Percentiles rank a stretch among this genome's conserved stretches.
phyloP scores from a whole-genome alignment of 2,329 filamentous ascomycete species.

The Beauveria australis region DNA sequence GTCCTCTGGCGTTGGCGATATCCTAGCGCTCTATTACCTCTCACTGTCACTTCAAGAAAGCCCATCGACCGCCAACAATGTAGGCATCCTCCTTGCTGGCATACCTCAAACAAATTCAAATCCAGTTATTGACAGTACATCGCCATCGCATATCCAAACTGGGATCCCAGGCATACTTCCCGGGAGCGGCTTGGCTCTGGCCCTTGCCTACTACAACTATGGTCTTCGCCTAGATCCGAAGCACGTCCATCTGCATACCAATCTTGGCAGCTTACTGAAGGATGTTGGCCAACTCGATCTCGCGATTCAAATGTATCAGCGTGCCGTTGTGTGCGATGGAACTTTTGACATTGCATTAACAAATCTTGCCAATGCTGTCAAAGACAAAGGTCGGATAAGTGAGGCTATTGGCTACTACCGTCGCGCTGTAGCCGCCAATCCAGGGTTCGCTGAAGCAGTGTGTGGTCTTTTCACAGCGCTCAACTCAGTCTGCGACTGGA shows the following conservation, averaged over 20 bases:
- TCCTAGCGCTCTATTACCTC: constrained; percentile 88
- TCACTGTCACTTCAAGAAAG: constrained; percentile 91
- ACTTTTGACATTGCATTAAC: constrained; percentile 95
- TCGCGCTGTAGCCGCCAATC: constrained; percentile 82
- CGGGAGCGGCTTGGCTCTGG: constrained; percentile 80
- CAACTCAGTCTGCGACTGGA: constrained; percentile 95
- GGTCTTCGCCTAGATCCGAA: constrained; percentile 77
- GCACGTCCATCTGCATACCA: constrained; percentile 95
- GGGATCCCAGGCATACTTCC: constrained; percentile 70
- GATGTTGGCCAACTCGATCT: constrained; percentile 89
- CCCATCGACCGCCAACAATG: constrained; percentile 95
- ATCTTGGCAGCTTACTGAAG: constrained; percentile 88
- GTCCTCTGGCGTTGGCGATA: constrained; percentile 77
- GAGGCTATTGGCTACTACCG: constrained; percentile 92
- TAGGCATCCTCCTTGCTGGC: constrained; percentile 91
- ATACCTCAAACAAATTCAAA: constrained; percentile 60
- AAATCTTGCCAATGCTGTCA: constrained; percentile 94
- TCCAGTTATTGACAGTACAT: constrained; percentile 2
- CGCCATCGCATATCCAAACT: constrained; percentile 17
- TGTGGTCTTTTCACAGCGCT: constrained; percentile 91
- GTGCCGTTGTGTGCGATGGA: constrained; percentile 84
- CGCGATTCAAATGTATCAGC: constrained; percentile 95
- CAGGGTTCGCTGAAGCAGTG: constrained; percentile 92
- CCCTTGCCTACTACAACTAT: constrained; percentile 91
- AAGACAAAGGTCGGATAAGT: constrained; percentile 85